Evolutionary conservation across 169 alveolate species (phyloP).

Genomic region (Plasmodium adleri): DNA sequence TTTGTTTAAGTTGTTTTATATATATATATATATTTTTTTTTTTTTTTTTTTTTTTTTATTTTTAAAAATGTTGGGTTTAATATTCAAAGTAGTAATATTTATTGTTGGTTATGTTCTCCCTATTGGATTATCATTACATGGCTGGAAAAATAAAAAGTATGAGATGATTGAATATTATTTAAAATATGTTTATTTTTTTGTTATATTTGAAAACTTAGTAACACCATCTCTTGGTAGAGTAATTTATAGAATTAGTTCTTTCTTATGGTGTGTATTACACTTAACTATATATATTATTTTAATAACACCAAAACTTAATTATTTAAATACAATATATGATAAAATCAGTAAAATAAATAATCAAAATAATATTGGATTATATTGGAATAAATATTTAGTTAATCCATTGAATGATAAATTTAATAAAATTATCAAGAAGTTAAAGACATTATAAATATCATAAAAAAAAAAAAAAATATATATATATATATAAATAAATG

Average conservation of each 20-base stretch:
- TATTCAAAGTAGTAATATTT: conserved; percentile 21
- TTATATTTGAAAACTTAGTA: conserved; percentile 25
- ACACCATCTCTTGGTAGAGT: conserved; percentile 38
- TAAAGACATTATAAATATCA: conserved; percentile 3
- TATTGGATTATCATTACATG: conserved; percentile 36
- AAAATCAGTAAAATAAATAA: conserved; percentile 21
- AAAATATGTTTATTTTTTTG: conserved; percentile 42
- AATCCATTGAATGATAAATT: conserved; percentile 27
- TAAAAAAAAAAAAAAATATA: background rate
- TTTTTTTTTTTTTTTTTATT: background rate
- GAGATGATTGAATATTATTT: conserved; percentile 53
- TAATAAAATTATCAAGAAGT: conserved; percentile 29
- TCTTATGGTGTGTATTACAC: conserved; percentile 37
- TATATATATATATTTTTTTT: too few species aligned
- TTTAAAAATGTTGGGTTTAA: conserved; percentile 20
- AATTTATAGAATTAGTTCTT: conserved; percentile 10
- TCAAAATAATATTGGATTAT: conserved; percentile 32
- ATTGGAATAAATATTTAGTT: conserved; percentile 15
- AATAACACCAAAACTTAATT: conserved; percentile 35
- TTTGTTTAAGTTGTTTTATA: too few species aligned
- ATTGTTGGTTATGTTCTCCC: conserved; percentile 34
- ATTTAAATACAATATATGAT: conserved; percentile 30
- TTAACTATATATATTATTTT: conserved; percentile 29
- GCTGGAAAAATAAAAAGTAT: conserved; percentile 52
- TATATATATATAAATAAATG: background rate